Evolutionary conservation across 2,329 filamentous ascomycete genomes (phyloP).

Genomic region (Spiromastix sp.): DNA sequence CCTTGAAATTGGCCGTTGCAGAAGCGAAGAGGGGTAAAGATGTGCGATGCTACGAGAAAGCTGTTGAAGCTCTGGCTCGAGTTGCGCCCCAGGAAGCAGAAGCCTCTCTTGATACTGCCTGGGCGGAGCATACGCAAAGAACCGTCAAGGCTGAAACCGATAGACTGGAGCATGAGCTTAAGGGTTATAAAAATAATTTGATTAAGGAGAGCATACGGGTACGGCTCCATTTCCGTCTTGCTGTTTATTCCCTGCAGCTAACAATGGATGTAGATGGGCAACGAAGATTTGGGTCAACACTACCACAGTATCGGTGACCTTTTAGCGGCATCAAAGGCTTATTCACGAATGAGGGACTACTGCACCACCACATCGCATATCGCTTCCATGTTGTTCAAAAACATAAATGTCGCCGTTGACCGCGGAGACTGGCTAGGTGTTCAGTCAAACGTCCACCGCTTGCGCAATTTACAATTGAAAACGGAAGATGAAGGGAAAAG

Average conservation of each 20-base stretch:
- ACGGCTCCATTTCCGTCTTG: slow-evolving; percentile 23
- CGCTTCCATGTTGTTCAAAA: slow-evolving; percentile 67
- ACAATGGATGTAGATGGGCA: slow-evolving; percentile 61
- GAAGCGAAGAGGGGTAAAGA: slow-evolving; percentile 72
- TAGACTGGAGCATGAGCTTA: slow-evolving; percentile 74
- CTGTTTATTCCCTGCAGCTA: slow-evolving; percentile 8
- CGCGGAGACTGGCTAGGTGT: slow-evolving; percentile 68
- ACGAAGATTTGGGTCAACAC: slow-evolving; percentile 83
- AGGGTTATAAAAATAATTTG: slow-evolving; percentile 90
- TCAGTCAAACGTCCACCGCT: slow-evolving; percentile 48
- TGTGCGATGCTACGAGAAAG: slow-evolving; percentile 58
- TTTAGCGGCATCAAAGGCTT: slow-evolving; percentile 62
- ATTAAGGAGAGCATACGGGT: slow-evolving; percentile 95
- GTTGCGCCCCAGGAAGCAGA: slow-evolving; percentile 59
- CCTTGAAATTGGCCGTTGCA: slow-evolving; percentile 63
- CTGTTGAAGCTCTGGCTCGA: slow-evolving; percentile 53
- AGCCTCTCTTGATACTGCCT: slow-evolving; percentile 56
- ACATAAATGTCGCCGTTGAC: slow-evolving; percentile 66
- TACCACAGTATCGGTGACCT: slow-evolving; percentile 70
- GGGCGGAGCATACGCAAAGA: slow-evolving; percentile 60
- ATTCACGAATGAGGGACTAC: slow-evolving; percentile 78
- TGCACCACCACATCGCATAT: slow-evolving; percentile 77
- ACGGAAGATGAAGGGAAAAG: slow-evolving; percentile 48
- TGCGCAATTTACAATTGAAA: slow-evolving; percentile 43
- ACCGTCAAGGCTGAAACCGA: slow-evolving; percentile 59